A percentile compares a stretch with the other conserved stretches of the same genome.
Conservation (phyloP, 345 rosid genomes). For the Durio zibethinus region DNA sequence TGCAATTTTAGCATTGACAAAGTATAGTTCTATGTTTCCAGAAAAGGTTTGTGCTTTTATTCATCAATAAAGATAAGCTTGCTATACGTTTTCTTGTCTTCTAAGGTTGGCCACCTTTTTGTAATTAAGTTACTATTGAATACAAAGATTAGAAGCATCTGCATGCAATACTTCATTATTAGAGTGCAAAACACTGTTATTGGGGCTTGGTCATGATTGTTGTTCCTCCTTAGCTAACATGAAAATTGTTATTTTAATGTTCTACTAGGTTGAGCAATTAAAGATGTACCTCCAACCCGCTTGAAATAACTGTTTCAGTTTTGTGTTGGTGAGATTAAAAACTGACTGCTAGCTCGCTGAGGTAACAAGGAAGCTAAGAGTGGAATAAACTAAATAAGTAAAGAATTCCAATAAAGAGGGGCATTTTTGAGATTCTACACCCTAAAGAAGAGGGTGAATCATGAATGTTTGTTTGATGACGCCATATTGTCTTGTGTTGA, state of each 20-base stretch:
- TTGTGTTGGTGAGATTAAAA: neutral
- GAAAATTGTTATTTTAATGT: neutral
- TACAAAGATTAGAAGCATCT: conserved; percentile 5
- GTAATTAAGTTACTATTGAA: neutral
- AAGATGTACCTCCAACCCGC: neutral
- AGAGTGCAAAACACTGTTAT: neutral
- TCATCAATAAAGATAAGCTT: neutral
- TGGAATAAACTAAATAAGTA: neutral
- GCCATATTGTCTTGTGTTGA: neutral
- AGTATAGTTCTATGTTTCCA: conserved; percentile 65
- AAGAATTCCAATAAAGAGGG: neutral
- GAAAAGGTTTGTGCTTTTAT: conserved; percentile 64
- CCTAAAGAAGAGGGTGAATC: neutral
- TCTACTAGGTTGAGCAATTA: conserved; percentile 2
- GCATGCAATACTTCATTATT: neutral
- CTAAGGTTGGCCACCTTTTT: neutral
- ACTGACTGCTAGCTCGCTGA: neutral
- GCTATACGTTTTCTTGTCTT: neutral
- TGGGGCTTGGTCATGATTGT: conserved; percentile 14
- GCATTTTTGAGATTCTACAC: neutral
- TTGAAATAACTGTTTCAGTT: neutral
- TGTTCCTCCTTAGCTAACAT: neutral
- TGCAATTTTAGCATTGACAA: conserved; percentile 46
- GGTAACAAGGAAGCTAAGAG: neutral
- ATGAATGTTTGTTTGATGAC: neutral